Evolutionary conservation across 495 filamentous ascomycete genomes (phyloP), one percentile per base, ranked within the genome.

Genomic region (Paragyromitra xinjiangensis): DNA sequence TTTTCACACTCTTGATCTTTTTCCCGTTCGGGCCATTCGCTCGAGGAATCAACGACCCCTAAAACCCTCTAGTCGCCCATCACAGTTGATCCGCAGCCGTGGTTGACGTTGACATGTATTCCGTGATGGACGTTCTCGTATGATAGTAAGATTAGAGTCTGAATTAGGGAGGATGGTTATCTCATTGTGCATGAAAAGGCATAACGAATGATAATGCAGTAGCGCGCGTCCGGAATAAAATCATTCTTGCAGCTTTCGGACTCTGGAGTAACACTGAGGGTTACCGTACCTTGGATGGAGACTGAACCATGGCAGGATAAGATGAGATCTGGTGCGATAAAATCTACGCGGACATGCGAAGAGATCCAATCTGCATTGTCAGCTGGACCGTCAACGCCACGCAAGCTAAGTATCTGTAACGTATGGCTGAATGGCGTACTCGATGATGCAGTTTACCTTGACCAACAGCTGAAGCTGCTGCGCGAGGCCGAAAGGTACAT

Each of bases 281-380:
- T n/a, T 42, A 24, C 61, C 39, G 12, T 22, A 37, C n/a, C 40
- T 26, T 50, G 64, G 44, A 8, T 67, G 48, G 48, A 53, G 44
- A 45, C 11, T 39, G 45, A 69, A 37, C n/a, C 16, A 61, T 29
- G 34, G 14, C 37, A 40, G 34, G 59, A 44, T 44, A 22, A 69
- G 65, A 65, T 50, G 63, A 59, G 67, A 61, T 70, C 53, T 70
- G 55, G 40, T 70, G 66, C 51, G 48, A 69, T 37, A 42, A 58
- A 58, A 45, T 63, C 59, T 63, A 63, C 59, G 59, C 59, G 59
- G 59, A 56, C 22, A 22, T 66, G 64, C 64, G 45, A 64, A 48
- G 62, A 64, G 39, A 64, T 64, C 39, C 22, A 39, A 44, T 68
- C 37, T 68, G 16, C 39, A 63, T 63, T 39, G n/a, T 63, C 59